Conservation (phyloP, 2,329 filamentous ascomycete species). For the Cladosporium velox region DNA sequence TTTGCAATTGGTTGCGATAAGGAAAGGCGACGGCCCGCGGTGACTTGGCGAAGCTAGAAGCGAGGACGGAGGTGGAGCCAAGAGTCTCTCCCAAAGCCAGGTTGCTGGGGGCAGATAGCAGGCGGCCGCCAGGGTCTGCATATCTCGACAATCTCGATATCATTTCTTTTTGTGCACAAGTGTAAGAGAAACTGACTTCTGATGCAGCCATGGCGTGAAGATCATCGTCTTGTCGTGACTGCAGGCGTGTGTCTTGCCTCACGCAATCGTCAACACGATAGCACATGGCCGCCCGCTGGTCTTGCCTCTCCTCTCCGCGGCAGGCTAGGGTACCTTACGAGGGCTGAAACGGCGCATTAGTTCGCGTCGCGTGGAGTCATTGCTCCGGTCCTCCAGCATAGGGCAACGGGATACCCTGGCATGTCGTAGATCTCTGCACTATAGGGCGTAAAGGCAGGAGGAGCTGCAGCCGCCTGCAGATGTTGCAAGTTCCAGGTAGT, state of each 20-base stretch:
- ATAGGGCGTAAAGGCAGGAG: not conserved
- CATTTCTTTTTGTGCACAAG: not conserved
- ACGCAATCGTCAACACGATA: not conserved
- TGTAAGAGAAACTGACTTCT: not conserved
- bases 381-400: not conserved
- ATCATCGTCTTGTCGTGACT: not conserved
- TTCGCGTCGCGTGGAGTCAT: not conserved
- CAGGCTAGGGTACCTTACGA: not conserved
- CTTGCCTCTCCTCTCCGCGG: not conserved
- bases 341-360: not conserved
- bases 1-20: constrained; percentile 14
- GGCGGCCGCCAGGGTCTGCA: constrained; percentile 1
- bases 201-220: not conserved
- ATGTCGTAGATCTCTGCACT: not conserved
- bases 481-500: not conserved
- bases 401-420: not conserved
- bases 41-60: constrained; percentile 5
- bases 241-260: not conserved
- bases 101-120: constrained; percentile 19
- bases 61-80: not conserved
- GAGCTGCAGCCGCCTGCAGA: not conserved
- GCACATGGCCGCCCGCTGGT: not conserved
- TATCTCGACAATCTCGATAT: constrained; percentile 19
- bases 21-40: not conserved
- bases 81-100: not conserved